A percentile compares a stretch with the other conserved stretches of the same genome.
Conservation (phyloP, 176 grass and related monocot genomes). For the Paspalum notatum region DNA sequence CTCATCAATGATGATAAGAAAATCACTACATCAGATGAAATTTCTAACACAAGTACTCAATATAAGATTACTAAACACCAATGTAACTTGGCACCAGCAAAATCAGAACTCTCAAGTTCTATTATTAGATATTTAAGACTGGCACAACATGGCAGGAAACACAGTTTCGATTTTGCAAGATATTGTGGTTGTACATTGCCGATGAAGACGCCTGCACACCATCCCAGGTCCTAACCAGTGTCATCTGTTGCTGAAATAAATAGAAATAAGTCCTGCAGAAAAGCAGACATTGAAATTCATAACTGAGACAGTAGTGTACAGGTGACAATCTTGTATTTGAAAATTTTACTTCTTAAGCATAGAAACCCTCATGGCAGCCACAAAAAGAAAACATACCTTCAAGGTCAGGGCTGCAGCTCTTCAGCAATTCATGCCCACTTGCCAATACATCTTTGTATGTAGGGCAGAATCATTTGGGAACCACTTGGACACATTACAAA, state of each 20-base stretch:
- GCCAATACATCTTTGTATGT: conserved; percentile 6
- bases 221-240: neutral
- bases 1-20: neutral
- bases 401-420: neutral
- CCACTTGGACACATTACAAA: conserved; percentile 20
- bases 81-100: neutral
- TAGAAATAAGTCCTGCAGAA: conserved; percentile 22
- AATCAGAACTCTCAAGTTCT: neutral
- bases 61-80: neutral
- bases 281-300: conserved; percentile 2
- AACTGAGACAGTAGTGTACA: neutral
- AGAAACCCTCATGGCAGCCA: neutral
- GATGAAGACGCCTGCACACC: neutral
- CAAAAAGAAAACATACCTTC: conserved; percentile 16
- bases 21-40: neutral
- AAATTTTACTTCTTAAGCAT: conserved; percentile 1
- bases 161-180: neutral
- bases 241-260: neutral
- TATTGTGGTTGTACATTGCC: neutral
- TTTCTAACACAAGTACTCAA: neutral
- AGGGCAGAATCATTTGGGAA: conserved; percentile 9
- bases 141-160: neutral
- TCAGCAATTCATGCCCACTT: neutral
- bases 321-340: neutral
- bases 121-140: neutral